phyloP scores from a whole-genome alignment of 164 flowering plant genomes.

The Saururus chinensis region DNA sequence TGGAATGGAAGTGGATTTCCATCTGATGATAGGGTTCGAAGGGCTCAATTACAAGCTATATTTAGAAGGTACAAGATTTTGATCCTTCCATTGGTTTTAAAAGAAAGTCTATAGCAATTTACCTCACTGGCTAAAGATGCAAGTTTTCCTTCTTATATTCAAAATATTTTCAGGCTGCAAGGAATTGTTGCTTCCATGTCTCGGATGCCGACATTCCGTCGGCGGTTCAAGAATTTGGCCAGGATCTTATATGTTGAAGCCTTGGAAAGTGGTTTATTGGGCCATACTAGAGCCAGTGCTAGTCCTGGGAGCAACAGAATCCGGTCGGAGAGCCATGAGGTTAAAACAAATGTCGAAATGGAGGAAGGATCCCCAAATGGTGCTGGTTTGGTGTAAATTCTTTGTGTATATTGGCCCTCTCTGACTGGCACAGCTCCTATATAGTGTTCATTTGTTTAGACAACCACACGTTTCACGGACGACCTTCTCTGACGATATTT shows the following conservation, averaged over 20 bases:
- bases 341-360: too few species aligned
- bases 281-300: background rate
- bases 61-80: slow-evolving; percentile 48
- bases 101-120: background rate
- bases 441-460: too few species aligned
- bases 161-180: slow-evolving; percentile 35
- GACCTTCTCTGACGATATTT: too few species aligned
- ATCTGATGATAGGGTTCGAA: slow-evolving; percentile 49
- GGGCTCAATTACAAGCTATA: slow-evolving; percentile 79
- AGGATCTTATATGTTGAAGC: slow-evolving; percentile 63
- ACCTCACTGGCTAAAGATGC: background rate
- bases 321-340: too few species aligned
- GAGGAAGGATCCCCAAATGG: too few species aligned
- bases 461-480: too few species aligned
- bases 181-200: slow-evolving; percentile 85
- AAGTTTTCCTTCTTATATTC: background rate
- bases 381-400: too few species aligned
- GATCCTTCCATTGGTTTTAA: too few species aligned
- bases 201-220: slow-evolving; percentile 71
- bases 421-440: too few species aligned
- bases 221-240: slow-evolving; percentile 57
- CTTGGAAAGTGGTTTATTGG: slow-evolving; percentile 18
- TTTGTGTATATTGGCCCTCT: too few species aligned
- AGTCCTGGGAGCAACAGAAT: background rate
- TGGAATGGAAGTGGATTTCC: slow-evolving; percentile 64